Conservation (phyloP, 1,284 basidiomycete genomes). For the Ustilago nuda region DNA sequence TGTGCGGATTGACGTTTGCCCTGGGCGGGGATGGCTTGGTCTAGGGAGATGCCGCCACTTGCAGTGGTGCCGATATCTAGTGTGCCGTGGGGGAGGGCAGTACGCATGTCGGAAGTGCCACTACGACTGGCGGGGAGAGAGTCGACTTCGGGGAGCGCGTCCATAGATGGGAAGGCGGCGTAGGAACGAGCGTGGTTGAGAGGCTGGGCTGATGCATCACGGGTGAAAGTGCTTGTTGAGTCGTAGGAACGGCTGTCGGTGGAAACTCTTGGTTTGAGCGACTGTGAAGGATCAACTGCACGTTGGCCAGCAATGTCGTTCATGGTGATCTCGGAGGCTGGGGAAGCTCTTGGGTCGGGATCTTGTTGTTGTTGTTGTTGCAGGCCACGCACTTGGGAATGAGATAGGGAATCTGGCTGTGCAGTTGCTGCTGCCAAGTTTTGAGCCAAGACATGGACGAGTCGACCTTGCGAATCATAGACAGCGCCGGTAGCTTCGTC, state of each 20-base stretch:
- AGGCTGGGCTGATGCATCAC: conserved; percentile 27
- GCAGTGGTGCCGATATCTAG: conserved; percentile 56
- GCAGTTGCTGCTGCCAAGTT: conserved; percentile 11
- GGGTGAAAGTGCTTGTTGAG: conserved; percentile 38
- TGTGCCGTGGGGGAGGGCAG: conserved; percentile 28
- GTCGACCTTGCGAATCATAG: conserved; percentile 58
- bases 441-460: conserved; percentile 54
- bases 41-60: conserved; percentile 49
- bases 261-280: conserved; percentile 22
- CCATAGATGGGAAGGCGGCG: conserved; percentile 53
- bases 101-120: conserved; percentile 32
- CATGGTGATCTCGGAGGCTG: conserved; percentile 29
- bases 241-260: conserved; percentile 50
- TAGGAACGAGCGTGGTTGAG: conserved; percentile 50
- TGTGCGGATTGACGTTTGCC: conserved; percentile 39
- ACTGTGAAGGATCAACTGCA: conserved; percentile 17
- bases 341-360: conserved; percentile 4
- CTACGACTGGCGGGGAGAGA: conserved; percentile 43
- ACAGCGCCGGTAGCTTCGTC: conserved; percentile 64
- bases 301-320: conserved; percentile 17
- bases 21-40: conserved; percentile 44
- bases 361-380: conserved; percentile 4
- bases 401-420: conserved; percentile 1
- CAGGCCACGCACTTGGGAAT: conserved; percentile 12
- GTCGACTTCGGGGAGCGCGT: conserved; percentile 52